Conservation (phyloP, 2,329 filamentous ascomycete species). For the Aspergillus quadrilineatus region DNA sequence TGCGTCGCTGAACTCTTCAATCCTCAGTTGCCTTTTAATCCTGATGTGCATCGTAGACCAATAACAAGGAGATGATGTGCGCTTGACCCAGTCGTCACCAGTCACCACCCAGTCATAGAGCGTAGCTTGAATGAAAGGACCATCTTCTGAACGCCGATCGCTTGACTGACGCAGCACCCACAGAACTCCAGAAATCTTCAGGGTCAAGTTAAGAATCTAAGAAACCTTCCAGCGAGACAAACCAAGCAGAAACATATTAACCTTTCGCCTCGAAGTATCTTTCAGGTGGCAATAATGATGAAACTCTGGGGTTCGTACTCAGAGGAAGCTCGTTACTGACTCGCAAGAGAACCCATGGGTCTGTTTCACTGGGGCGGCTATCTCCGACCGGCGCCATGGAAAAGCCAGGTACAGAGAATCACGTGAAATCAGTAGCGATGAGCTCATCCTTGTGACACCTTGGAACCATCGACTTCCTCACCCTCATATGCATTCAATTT, state of each 20-base stretch:
- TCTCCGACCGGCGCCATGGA: neutral
- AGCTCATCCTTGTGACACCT: too few species aligned
- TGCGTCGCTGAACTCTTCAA: neutral
- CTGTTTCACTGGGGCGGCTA: neutral
- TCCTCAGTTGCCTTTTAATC: neutral
- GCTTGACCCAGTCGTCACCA: neutral
- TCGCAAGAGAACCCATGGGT: neutral
- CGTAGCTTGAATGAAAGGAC: neutral
- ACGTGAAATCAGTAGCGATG: neutral
- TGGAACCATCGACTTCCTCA: too few species aligned
- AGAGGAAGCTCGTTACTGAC: neutral
- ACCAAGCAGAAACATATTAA: neutral
- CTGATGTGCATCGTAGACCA: constrained; percentile 3
- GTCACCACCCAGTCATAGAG: neutral
- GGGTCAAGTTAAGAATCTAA: neutral
- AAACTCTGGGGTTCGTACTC: neutral
- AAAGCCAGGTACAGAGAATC: neutral
- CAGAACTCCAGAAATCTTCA: neutral
- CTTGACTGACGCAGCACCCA: neutral
- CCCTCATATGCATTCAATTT: too few species aligned
- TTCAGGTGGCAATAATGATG: neutral
- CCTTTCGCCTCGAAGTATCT: neutral
- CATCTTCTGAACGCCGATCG: neutral
- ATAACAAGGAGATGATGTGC: constrained; percentile 2
- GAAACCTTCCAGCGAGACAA: neutral